phyloP scores from a whole-genome alignment of 768 basidiomycete genomes.

The Baorangia bicolor region DNA sequence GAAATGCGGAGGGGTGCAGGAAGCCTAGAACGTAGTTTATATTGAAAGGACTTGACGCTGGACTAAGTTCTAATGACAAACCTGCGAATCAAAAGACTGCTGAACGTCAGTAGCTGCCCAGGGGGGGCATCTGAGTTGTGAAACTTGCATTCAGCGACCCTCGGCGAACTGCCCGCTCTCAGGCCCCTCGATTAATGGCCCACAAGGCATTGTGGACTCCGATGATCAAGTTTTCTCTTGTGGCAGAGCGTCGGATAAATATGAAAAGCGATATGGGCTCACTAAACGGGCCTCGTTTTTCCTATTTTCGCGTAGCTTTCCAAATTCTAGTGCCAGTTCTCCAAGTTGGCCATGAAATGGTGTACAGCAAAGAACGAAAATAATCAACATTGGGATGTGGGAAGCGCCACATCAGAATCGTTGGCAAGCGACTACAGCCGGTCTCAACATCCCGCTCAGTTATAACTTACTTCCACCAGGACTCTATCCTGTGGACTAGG shows the following conservation, averaged over 20 bases:
- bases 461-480: too few species aligned
- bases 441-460: too few species aligned
- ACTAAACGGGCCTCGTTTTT: not conserved
- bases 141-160: not conserved
- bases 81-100: not conserved
- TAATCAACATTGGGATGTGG: too few species aligned
- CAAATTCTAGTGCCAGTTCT: too few species aligned
- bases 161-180: not conserved
- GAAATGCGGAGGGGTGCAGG: slow-evolving; percentile 11
- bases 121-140: not conserved
- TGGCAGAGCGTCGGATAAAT: too few species aligned
- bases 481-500: too few species aligned
- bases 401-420: too few species aligned
- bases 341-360: not conserved
- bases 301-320: too few species aligned
- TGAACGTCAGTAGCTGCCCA: not conserved
- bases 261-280: not conserved
- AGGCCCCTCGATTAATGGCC: not conserved
- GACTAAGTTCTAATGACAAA: not conserved
- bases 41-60: not conserved
- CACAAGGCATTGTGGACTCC: not conserved
- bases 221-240: not conserved
- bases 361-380: not conserved
- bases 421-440: too few species aligned
- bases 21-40: slow-evolving; percentile 3